phyloP scores from a whole-genome alignment of 108 stramenopile species.

The Nitzschia sp. region DNA sequence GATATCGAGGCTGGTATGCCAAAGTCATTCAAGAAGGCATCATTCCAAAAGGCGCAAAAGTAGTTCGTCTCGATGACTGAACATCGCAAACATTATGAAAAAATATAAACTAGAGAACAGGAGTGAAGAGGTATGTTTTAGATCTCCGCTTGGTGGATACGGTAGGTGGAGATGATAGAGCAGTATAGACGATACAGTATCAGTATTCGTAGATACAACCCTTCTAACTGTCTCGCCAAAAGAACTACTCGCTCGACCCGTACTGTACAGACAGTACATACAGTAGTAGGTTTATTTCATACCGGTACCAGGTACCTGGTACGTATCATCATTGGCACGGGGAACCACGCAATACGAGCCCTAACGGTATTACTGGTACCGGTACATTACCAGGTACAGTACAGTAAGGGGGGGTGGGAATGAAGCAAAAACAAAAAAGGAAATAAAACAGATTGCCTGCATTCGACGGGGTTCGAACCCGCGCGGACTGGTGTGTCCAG shows the following conservation, averaged over 20 bases:
- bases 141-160: too few relatives aligned
- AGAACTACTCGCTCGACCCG: background rate
- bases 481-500: conserved; percentile 37
- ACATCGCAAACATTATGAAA: background rate
- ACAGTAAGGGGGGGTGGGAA: too few relatives aligned
- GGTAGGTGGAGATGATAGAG: too few relatives aligned
- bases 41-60: conserved; percentile 14
- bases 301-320: too few relatives aligned
- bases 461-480: conserved; percentile 36
- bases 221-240: background rate
- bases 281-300: background rate
- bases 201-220: background rate
- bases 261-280: too few relatives aligned
- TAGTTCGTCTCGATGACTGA: background rate
- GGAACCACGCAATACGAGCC: too few relatives aligned
- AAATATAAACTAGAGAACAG: background rate
- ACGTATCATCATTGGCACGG: too few relatives aligned
- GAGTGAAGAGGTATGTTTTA: too few relatives aligned
- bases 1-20: conserved; percentile 67
- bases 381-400: too few relatives aligned
- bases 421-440: background rate
- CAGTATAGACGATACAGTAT: too few relatives aligned
- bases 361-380: background rate
- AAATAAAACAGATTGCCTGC: conserved; percentile 6
- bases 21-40: conserved; percentile 47